Conservation (phyloP, 2,329 filamentous ascomycete genomes). For the Aspergillaceae sp. region DNA sequence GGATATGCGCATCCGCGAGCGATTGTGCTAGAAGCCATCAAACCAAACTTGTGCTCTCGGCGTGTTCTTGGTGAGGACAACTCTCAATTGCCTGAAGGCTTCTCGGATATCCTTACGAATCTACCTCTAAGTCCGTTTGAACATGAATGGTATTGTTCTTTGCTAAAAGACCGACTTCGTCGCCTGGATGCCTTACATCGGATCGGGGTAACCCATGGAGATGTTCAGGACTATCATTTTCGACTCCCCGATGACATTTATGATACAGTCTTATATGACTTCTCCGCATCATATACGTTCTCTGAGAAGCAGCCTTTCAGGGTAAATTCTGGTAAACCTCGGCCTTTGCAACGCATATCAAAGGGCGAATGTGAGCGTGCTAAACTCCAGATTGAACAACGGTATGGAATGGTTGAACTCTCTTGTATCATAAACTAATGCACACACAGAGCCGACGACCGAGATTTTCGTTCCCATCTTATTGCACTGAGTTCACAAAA, state of each 20-base stretch:
- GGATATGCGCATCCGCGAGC: slow-evolving; percentile 7
- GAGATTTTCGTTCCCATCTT: slow-evolving; percentile 6
- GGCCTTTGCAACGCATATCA: slow-evolving; percentile 6
- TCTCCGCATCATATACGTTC: slow-evolving; percentile 6
- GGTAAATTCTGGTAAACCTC: slow-evolving; percentile 2
- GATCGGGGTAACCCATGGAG: slow-evolving; percentile 6
- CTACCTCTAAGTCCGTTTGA: slow-evolving; percentile 3
- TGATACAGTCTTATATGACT: slow-evolving; percentile 9
- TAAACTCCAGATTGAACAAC: slow-evolving; percentile 4
- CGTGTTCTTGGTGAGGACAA: no score
- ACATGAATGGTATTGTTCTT: slow-evolving; percentile 5
- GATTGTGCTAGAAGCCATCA: slow-evolving; percentile 1
- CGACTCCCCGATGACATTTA: slow-evolving; percentile 6
- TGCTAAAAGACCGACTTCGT: slow-evolving; percentile 4
- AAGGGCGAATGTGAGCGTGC: slow-evolving; percentile 3
- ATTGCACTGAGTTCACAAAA: slow-evolving; percentile 1
- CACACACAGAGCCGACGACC: slow-evolving; percentile 1
- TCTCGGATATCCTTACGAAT: no score
- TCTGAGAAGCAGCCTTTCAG: slow-evolving; percentile 1
- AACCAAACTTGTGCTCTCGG: no score
- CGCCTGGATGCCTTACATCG: slow-evolving; percentile 4
- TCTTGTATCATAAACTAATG: slow-evolving; percentile 2
- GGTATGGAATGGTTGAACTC: slow-evolving; percentile 2
- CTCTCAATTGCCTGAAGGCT: no score
- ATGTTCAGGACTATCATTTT: slow-evolving; percentile 7